Evolutionary conservation across 371 early-diverging fungal species (phyloP).

Genomic region (Mucor piriformis): DNA sequence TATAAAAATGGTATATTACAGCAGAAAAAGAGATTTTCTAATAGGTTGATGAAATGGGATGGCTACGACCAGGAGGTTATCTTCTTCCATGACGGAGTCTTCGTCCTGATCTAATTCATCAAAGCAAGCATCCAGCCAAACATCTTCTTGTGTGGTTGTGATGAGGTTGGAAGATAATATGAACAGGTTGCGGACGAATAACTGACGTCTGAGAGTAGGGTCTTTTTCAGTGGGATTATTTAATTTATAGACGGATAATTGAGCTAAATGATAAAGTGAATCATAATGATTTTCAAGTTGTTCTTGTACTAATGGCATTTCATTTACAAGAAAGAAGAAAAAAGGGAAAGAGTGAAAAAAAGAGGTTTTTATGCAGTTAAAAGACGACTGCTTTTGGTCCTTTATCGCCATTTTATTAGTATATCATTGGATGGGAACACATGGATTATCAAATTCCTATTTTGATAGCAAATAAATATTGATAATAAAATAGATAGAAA

Average conservation of each 20-base stretch:
- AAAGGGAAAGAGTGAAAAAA: background rate
- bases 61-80: slow-evolving; percentile 7
- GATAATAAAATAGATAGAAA: slow-evolving; percentile 5
- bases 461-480: slow-evolving; percentile 18
- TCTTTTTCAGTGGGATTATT: slow-evolving; percentile 25
- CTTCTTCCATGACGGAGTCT: slow-evolving; percentile 2
- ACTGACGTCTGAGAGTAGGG: slow-evolving; percentile 34
- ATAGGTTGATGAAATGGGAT: background rate
- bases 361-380: background rate
- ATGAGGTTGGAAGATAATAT: slow-evolving; percentile 24
- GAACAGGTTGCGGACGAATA: slow-evolving; percentile 38
- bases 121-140: slow-evolving; percentile 46
- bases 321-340: slow-evolving; percentile 1
- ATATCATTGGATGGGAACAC: slow-evolving; percentile 1
- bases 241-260: slow-evolving; percentile 40
- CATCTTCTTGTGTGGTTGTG: slow-evolving; percentile 20
- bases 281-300: slow-evolving; percentile 7
- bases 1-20: background rate
- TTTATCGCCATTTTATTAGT: background rate
- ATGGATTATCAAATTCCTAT: slow-evolving; percentile 3
- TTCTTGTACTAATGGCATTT: slow-evolving; percentile 9
- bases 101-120: slow-evolving; percentile 33
- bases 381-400: background rate
- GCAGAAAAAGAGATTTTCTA: too few species aligned
- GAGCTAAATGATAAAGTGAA: slow-evolving; percentile 26